Percentiles rank a stretch among this genome's conserved stretches.
Conservation (phyloP, 2,329 filamentous ascomycete genomes). For the Colletotrichum falcatum region DNA sequence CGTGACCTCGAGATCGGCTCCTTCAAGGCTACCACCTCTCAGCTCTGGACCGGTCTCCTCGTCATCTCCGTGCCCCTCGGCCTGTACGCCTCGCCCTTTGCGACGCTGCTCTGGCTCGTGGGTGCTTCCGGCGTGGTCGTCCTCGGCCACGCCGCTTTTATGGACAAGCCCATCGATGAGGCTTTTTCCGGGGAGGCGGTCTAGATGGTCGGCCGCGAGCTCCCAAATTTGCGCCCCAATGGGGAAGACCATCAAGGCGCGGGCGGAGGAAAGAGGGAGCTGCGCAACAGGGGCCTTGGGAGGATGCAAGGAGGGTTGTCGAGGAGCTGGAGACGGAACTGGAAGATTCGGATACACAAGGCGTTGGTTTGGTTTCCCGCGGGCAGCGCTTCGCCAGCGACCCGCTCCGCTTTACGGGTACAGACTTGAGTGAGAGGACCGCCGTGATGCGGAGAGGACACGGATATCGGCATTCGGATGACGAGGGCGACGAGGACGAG, state of each 20-base stretch:
- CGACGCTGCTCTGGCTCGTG: constrained; percentile 92
- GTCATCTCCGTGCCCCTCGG: constrained; percentile 86
- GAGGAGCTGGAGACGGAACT: constrained; percentile 76
- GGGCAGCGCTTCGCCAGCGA: constrained; percentile 69
- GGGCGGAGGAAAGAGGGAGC: constrained; percentile 71
- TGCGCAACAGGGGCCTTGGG: constrained; percentile 55
- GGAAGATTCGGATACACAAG: constrained; percentile 66
- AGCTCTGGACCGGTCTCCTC: constrained; percentile 92
- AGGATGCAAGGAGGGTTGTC: constrained; percentile 64
- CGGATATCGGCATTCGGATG: constrained; percentile 52
- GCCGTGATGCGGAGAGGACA: constrained; percentile 55
- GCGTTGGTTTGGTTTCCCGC: constrained; percentile 61
- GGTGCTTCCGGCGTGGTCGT: constrained; percentile 95
- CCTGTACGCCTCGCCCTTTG: constrained; percentile 85
- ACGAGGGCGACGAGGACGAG: constrained; percentile 54
- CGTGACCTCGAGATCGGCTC: constrained; percentile 88
- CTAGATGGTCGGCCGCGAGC: constrained; percentile 99
- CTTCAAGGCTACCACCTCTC: constrained; percentile 86
- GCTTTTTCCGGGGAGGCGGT: constrained; percentile 99
- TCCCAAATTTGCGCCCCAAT: constrained; percentile 93
- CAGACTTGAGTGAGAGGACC: constrained; percentile 62
- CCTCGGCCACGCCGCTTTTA: constrained; percentile 91
- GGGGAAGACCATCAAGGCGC: constrained; percentile 99
- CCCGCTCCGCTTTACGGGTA: constrained; percentile 70
- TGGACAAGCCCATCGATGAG: constrained; percentile 99